A percentile compares a stretch with the other conserved stretches of the same genome.
These are phyloP conservation scores for Apiotrichum domesticum DNA, from an alignment of 1,284 basidiomycete species.

Conservation along the genomic window DNA sequence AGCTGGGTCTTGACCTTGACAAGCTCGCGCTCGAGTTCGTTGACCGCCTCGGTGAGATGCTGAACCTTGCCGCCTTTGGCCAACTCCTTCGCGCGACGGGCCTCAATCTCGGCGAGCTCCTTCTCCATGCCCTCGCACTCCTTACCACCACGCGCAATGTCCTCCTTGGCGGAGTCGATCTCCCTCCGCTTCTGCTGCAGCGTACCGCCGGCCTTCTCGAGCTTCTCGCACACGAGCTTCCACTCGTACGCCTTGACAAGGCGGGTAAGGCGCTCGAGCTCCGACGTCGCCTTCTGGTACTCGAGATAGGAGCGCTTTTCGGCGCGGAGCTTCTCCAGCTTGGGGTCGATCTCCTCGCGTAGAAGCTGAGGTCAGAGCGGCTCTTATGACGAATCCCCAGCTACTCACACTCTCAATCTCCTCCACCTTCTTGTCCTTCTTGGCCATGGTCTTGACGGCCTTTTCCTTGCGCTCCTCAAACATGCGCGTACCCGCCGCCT, in stretches of 20 bases:
- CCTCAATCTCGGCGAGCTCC: constrained; percentile 61
- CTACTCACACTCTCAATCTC: constrained; percentile 63
- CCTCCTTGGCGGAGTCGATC: constrained; percentile 39
- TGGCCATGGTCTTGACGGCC: constrained; percentile 91
- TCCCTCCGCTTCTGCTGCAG: constrained; percentile 40
- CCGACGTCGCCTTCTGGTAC: constrained; percentile 82
- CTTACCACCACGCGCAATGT: constrained; percentile 50
- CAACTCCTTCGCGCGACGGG: constrained; percentile 55
- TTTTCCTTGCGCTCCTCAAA: constrained; percentile 99
- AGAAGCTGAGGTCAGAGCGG: constrained; percentile 51
- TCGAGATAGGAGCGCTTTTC: constrained; percentile 88
- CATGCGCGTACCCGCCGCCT: constrained; percentile 97
- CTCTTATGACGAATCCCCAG: too few relatives aligned
- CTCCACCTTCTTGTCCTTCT: constrained; percentile 94
- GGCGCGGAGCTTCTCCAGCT: constrained; percentile 80
- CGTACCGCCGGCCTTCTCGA: constrained; percentile 44
- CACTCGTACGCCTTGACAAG: constrained; percentile 87
- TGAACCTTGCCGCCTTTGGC: constrained; percentile 73
- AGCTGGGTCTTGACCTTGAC: constrained; percentile 81
- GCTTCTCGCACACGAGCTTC: constrained; percentile 61
- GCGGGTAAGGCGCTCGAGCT: constrained; percentile 85
- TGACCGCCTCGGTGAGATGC: constrained; percentile 70
- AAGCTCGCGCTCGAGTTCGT: constrained; percentile 73
- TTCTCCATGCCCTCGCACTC: constrained; percentile 52
- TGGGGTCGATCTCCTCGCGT: constrained; percentile 88